Percentiles rank a stretch among this genome's conserved stretches.
Evolutionary conservation across 2,329 filamentous ascomycete genomes (phyloP).

Genomic region (Stachybotrys echinatus): DNA sequence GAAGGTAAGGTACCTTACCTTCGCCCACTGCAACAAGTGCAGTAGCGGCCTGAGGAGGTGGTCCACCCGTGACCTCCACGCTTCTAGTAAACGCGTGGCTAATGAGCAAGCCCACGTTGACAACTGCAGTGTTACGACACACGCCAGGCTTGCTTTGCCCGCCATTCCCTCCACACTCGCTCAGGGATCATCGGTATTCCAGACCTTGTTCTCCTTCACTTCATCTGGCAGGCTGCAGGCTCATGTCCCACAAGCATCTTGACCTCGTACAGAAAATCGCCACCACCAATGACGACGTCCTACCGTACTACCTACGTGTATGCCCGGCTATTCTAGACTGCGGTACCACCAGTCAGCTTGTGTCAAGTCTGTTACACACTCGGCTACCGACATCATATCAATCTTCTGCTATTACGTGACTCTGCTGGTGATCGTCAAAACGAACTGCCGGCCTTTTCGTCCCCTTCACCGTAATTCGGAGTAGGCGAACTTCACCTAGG

Average conservation of each 20-base stretch:
- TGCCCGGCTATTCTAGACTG: background rate
- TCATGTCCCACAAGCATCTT: background rate
- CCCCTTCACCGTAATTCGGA: background rate
- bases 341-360: too few relatives aligned
- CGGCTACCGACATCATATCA: background rate
- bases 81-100: too few relatives aligned
- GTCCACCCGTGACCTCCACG: too few relatives aligned
- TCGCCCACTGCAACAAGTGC: too few relatives aligned
- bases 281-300: background rate
- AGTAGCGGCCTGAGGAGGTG: too few relatives aligned
- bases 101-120: background rate
- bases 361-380: background rate
- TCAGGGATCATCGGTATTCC: background rate
- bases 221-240: background rate
- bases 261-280: background rate
- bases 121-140: background rate
- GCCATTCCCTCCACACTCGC: too few relatives aligned
- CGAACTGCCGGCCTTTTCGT: background rate
- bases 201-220: too few relatives aligned
- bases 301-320: background rate
- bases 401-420: background rate
- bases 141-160: background rate
- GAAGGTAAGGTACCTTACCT: background rate
- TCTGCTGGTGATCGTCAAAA: background rate
- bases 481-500: background rate